Conservation (phyloP, 2,329 filamentous ascomycete genomes). For the Xylariales sp. region DNA sequence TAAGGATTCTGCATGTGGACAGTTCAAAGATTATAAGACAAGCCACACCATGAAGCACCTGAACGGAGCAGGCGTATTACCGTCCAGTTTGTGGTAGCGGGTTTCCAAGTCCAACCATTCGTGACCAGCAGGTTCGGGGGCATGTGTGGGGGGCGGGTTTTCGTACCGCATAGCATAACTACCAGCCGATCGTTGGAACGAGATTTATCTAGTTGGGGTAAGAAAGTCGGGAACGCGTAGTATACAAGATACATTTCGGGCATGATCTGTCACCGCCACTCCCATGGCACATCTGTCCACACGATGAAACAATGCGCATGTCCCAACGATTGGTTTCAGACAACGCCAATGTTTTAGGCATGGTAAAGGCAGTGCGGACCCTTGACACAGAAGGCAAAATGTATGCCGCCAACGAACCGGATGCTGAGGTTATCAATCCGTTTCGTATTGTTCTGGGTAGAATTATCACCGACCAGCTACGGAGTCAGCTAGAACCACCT, state of each 20-base stretch:
- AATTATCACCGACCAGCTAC: too few species aligned
- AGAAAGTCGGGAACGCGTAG: background rate
- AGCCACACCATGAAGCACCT: slow-evolving; percentile 1
- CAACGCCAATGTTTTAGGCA: background rate
- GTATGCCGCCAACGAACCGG: too few species aligned
- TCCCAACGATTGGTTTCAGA: background rate
- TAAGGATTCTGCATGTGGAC: background rate
- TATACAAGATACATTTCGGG: background rate
- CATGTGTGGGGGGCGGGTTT: background rate
- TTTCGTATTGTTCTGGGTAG: too few species aligned
- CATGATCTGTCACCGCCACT: background rate
- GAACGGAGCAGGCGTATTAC: background rate
- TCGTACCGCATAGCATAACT: background rate
- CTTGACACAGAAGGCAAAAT: too few species aligned
- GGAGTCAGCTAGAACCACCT: too few species aligned
- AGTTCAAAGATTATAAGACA: background rate
- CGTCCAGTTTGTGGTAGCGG: background rate
- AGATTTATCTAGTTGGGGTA: background rate
- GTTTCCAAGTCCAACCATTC: background rate
- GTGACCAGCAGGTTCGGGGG: background rate
- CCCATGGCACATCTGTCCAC: background rate
- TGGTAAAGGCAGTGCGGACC: too few species aligned
- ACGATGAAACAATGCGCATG: too few species aligned
- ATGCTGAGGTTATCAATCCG: too few species aligned
- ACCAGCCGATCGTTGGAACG: background rate